Base-by-base conservation (phyloP, 2,329 filamentous ascomycete species). In the Colletotrichum shisoi region DNA sequence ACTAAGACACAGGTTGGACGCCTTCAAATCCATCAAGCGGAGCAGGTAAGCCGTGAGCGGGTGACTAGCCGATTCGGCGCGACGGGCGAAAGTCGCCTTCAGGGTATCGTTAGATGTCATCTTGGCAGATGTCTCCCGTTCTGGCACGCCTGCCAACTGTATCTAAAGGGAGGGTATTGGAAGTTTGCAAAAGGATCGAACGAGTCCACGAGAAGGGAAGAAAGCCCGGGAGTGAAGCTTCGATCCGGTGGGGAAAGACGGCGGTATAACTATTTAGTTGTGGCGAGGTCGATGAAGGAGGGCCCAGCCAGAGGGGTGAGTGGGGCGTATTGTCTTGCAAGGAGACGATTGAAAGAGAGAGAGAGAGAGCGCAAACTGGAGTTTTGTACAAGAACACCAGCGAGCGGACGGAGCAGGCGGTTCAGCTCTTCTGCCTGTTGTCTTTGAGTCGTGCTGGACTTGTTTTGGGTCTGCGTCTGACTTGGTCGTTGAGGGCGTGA, bases 1-100 rank as follows among this genome's bases (percentile, higher is more conserved):
- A 72, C 85, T 88, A 71, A 90, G 81, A 74, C 87, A 90, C 53
- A 90, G 83, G 72, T 90, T 90, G 64, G 87, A 89, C 45, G 85
- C 81, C 77, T 90, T 90, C 71, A 89, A 78, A 66, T 85, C 83
- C 87, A 90, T 90, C 69, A 90, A 80, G 59, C 86, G 85, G 73
- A 87, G 81, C 40, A 90, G 85, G 72, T 90, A 89, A 59, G 81
- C 78, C 54, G 82, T 83, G 68, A 90, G 82, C 37, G 87, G 87
- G 71, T 90, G 87, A 17, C 79, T 77, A 58, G 81, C 81, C 67
- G 80, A 77, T 70, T 81, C 78, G 44, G 84, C 82, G 72, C 86
- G 80, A 68, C 80, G 79, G 76, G 80, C 80, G 75, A 83, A 88
- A 63, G 83, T 83, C 74, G 79, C 79, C 78, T 80, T 81, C 70